These are phyloP conservation scores for Hibiscus mutabilis DNA, from an alignment of 345 rosid genomes.

Conservation along the genomic window DNA sequence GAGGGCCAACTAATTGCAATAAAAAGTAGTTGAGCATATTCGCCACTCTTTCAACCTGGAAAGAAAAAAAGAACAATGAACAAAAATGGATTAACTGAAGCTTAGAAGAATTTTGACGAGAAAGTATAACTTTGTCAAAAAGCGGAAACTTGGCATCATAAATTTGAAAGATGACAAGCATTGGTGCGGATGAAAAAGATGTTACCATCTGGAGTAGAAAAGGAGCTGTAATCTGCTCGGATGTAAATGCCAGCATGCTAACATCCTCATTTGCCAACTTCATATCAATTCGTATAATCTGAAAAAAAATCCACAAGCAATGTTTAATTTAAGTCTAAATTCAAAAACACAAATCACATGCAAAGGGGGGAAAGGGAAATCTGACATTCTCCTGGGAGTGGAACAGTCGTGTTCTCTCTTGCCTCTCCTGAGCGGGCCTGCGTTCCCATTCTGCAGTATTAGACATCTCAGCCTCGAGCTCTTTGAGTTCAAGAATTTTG, in stretches of 20 bases:
- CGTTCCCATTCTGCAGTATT: constrained; percentile 88
- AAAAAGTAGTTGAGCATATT: constrained; percentile 95
- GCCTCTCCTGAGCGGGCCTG: constrained; percentile 93
- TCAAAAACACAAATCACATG: neutral
- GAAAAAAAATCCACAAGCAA: constrained; percentile 18
- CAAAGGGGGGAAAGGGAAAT: neutral
- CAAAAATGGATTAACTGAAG: no score
- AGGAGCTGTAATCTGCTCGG: constrained; percentile 91
- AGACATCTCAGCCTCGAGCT: constrained; percentile 92
- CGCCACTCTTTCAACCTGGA: constrained; percentile 93
- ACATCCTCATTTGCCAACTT: constrained; percentile 98
- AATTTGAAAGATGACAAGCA: constrained; percentile 1
- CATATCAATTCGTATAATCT: constrained; percentile 94
- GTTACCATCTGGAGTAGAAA: constrained; percentile 97
- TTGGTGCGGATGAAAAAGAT: neutral
- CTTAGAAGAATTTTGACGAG: no score
- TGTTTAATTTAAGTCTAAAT: constrained; percentile 4
- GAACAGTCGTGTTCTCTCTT: constrained; percentile 88
- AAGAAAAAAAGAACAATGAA: constrained; percentile 18
- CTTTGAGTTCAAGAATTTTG: constrained; percentile 93
- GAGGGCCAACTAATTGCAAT: constrained; percentile 96
- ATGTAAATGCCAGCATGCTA: constrained; percentile 83
- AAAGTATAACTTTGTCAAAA: neutral
- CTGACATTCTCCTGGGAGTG: constrained; percentile 88
- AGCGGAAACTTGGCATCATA: neutral